A percentile compares a stretch with the other conserved stretches of the same genome.
Conservation (phyloP, 75 land plant genomes). For the Azolla pinnata region DNA sequence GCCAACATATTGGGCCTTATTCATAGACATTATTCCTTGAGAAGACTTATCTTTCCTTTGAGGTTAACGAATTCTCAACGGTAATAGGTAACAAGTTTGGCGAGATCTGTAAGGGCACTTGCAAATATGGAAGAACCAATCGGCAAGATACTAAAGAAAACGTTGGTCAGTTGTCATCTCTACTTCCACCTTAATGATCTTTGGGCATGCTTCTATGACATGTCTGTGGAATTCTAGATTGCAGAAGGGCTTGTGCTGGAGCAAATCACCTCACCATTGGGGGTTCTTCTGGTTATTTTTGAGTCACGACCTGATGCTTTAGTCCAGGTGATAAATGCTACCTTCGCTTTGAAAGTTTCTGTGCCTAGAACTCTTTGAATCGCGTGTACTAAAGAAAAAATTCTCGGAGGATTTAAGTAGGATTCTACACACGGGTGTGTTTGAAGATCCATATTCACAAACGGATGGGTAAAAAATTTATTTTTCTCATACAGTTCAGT, state of each 20-base stretch:
- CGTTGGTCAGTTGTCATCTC: slow-evolving; percentile 53
- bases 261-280: slow-evolving; percentile 75
- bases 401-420: no score
- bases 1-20: slow-evolving; percentile 1
- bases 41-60: no score
- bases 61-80: no score
- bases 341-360: neutral
- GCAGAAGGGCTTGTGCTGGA: slow-evolving; percentile 81
- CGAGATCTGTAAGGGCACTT: slow-evolving; percentile 67
- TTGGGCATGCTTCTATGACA: no score
- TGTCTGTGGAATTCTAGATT: no score
- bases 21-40: neutral
- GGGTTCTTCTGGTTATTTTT: slow-evolving; percentile 86
- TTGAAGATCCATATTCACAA: no score
- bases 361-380: no score
- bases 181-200: no score
- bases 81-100: slow-evolving; percentile 58
- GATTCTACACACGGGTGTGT: no score
- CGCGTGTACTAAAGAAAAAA: no score
- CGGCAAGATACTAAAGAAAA: slow-evolving; percentile 60
- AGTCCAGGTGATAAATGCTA: slow-evolving; percentile 60
- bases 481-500: neutral
- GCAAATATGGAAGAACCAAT: slow-evolving; percentile 96
- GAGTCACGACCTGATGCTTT: slow-evolving; percentile 98
- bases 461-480: neutral